Conservation (phyloP, 306 rosid genomes). For the Citrullus mucosospermus region DNA sequence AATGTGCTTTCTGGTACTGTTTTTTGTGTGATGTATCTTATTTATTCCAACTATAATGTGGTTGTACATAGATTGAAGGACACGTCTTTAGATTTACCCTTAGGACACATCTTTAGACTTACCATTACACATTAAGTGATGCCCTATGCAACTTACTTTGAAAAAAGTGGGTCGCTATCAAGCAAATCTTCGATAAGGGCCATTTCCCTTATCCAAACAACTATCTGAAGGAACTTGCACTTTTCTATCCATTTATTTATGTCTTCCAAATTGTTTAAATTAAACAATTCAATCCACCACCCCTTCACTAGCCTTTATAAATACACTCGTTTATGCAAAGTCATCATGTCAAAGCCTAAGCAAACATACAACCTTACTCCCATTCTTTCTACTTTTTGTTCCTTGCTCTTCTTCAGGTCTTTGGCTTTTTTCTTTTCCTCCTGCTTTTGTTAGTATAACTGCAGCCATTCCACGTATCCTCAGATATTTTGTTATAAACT, state of each 20-base stretch:
- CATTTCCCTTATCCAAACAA: conserved; percentile 80
- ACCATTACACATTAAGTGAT: conserved; percentile 14
- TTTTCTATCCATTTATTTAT: conserved; percentile 31
- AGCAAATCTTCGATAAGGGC: conserved; percentile 40
- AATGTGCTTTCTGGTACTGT: not conserved
- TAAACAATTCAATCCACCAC: conserved; percentile 27
- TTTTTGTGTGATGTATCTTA: not conserved
- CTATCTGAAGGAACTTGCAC: conserved; percentile 54
- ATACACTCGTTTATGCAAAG: conserved; percentile 37
- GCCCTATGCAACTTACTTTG: conserved; percentile 49
- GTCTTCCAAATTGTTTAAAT: conserved; percentile 17
- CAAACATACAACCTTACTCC: conserved; percentile 12
- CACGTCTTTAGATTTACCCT: not conserved
- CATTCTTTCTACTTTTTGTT: conserved; percentile 1
- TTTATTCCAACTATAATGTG: not conserved
- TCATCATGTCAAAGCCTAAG: conserved; percentile 31
- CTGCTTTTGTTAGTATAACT: not conserved
- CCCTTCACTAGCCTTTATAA: conserved; percentile 45
- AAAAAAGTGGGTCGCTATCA: conserved; percentile 40
- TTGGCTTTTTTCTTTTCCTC: not conserved
- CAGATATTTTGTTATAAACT: not conserved
- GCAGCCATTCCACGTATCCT: not conserved
- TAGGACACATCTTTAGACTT: conserved; percentile 1
- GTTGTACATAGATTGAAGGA: not conserved
- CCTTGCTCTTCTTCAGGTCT: conserved; percentile 3